Conservation (phyloP, 192 early-diverging fungal genomes). For the Coemansia erecta region DNA sequence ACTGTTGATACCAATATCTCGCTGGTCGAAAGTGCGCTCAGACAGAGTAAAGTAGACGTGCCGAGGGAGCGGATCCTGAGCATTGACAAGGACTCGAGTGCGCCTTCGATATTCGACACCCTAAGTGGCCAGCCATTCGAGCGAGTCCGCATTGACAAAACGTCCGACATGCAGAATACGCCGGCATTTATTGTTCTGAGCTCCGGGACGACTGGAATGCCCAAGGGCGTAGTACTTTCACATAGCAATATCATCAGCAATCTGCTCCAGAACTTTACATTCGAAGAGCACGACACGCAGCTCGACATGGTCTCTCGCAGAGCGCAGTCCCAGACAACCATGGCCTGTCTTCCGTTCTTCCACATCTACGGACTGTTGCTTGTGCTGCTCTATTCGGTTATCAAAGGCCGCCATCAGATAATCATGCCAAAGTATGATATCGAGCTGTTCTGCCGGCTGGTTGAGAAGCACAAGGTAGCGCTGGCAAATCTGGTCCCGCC, state of each 20-base stretch:
- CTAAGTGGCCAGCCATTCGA: too few species aligned
- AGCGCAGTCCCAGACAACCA: slow-evolving; percentile 21
- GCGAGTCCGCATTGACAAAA: too few species aligned
- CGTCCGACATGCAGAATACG: background rate
- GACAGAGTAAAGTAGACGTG: slow-evolving; percentile 18
- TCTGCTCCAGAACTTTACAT: slow-evolving; percentile 52
- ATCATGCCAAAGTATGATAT: slow-evolving; percentile 74
- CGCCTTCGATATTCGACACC: slow-evolving; percentile 19
- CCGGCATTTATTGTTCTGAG: slow-evolving; percentile 45
- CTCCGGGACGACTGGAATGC: slow-evolving; percentile 57
- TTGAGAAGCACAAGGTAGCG: slow-evolving; percentile 70
- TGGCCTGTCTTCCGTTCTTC: slow-evolving; percentile 64
- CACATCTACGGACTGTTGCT: slow-evolving; percentile 65
- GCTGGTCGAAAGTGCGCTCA: slow-evolving; percentile 27
- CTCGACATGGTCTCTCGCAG: slow-evolving; percentile 2
- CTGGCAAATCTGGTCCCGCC: slow-evolving; percentile 66
- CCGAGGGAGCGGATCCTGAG: slow-evolving; percentile 34
- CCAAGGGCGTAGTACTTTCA: slow-evolving; percentile 85
- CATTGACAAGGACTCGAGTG: slow-evolving; percentile 17
- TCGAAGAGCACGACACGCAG: slow-evolving; percentile 45
- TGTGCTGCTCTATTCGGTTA: slow-evolving; percentile 1
- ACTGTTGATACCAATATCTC: slow-evolving; percentile 41
- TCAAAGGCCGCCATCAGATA: background rate
- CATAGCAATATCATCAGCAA: slow-evolving; percentile 82
- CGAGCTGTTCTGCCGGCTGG: slow-evolving; percentile 56